Evolutionary conservation across 331 rosid species (phyloP).

Genomic region (Malus hybrid): DNA sequence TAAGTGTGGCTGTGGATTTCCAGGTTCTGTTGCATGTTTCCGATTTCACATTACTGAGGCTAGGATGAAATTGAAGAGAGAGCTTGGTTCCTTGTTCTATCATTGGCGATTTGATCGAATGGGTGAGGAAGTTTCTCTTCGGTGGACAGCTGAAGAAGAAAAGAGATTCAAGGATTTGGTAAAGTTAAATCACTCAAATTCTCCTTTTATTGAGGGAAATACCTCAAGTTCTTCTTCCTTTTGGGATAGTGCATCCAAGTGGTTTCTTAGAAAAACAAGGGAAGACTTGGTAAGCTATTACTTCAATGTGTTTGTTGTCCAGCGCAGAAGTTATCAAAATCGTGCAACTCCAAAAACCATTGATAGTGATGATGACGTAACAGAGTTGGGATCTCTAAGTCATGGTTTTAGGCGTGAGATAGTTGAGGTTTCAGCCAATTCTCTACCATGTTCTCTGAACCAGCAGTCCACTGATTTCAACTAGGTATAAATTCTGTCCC

Average conservation of each 20-base stretch:
- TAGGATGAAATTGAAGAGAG: constrained; percentile 62
- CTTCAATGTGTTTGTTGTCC: constrained; percentile 69
- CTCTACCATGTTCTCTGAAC: constrained; percentile 41
- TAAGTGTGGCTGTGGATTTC: constrained; percentile 47
- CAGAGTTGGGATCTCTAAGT: constrained; percentile 51
- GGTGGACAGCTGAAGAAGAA: constrained; percentile 72
- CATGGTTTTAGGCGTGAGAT: constrained; percentile 51
- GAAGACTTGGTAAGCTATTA: constrained; percentile 61
- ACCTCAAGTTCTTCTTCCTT: constrained; percentile 15
- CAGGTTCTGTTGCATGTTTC: constrained; percentile 66
- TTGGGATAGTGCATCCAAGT: constrained; percentile 28
- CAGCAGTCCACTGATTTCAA: constrained; percentile 47
- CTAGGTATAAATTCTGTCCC: constrained; percentile 10
- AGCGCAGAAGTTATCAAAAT: constrained; percentile 74
- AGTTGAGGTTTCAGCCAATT: constrained; percentile 21
- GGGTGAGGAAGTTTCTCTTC: constrained; percentile 91
- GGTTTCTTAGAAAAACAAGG: constrained; percentile 52
- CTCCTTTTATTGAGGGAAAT: not conserved
- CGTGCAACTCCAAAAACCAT: constrained; percentile 53
- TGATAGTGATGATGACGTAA: constrained; percentile 81
- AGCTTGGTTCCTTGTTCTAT: constrained; percentile 58
- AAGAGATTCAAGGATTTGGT: constrained; percentile 56
- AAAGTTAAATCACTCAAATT: constrained; percentile 9
- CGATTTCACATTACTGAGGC: constrained; percentile 85
- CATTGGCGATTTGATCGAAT: constrained; percentile 66